phyloP scores from a whole-genome alignment of 305 asterid species.

The Solanum chacoense region DNA sequence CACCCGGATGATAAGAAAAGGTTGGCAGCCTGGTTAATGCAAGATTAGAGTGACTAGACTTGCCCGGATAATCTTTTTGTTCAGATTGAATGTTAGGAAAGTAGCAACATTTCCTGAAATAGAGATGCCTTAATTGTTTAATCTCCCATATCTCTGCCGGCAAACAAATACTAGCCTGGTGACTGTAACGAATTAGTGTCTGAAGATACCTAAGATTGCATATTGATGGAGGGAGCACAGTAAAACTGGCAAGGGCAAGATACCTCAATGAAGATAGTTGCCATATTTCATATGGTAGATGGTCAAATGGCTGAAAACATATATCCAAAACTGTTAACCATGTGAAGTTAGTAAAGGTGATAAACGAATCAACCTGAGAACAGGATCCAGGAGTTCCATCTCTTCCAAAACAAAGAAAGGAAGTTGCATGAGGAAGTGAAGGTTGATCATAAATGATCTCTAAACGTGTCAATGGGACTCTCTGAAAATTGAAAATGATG shows the following conservation, averaged over 20 bases:
- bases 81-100: background rate
- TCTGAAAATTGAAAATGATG: background rate
- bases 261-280: background rate
- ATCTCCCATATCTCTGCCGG: background rate
- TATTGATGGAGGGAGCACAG: background rate
- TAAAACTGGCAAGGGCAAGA: background rate
- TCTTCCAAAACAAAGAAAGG: background rate
- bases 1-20: background rate
- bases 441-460: background rate
- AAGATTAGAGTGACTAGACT: background rate
- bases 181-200: background rate
- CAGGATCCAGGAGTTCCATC: background rate
- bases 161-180: background rate
- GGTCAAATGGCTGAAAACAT: background rate
- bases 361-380: background rate
- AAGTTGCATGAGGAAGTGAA: background rate
- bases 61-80: background rate
- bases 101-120: background rate
- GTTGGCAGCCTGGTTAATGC: background rate
- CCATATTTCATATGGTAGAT: background rate
- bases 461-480: background rate
- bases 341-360: background rate
- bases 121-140: background rate
- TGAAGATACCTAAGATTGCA: background rate
- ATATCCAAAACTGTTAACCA: background rate